Evolutionary conservation across 2,329 filamentous ascomycete genomes (phyloP), one percentile per base, ranked within the genome.

Genomic region (Fusarium buxicola): DNA sequence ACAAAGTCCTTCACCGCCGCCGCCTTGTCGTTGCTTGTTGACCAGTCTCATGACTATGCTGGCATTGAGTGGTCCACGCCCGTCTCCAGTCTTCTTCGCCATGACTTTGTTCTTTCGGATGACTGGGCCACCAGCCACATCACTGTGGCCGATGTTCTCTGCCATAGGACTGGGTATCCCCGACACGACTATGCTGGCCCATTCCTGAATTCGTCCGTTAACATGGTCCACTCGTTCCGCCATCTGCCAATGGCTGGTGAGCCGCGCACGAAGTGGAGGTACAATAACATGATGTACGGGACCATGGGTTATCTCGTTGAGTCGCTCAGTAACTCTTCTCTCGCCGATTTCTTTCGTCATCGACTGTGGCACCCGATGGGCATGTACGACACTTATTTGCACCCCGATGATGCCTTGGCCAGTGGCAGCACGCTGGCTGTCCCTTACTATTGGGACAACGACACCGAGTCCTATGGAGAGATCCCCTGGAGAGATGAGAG

Each of bases 1-100:
- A 84, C 82, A 31, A 86, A 86, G 65, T 80, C 82, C 2, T 77
- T 83, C 52, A 83, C 81, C 1, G 79, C 82, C 5, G 82, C 82
- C 1, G 76, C 77, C 0, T 62, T 86, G 6, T 78, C 80, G 1
- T 68, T 83, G 3, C 74, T 85, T 3, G 73, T 85, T 3, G 78
- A 80, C 25, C 74, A 81, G 9, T 73, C 79, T 10, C 72, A 75
- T 13, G 74, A 77, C 10, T 74, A 80, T 40, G 70, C 77, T 5
- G 72, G 74, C 13, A 69, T 84, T 3, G 69, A 76, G 46, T 85
- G 81, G 80, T 69, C 74, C 2, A 78, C 81, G 0, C 76, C 77
- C 1, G 74, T 86, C 27, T 77, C 75, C 2, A 63, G 66, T 15
- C 63, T 85, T 1, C 73, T 85, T 1, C 75, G 74, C 2, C 77